phyloP scores from a whole-genome alignment of 169 alveolate species.

The Plasmodium vinckei region DNA sequence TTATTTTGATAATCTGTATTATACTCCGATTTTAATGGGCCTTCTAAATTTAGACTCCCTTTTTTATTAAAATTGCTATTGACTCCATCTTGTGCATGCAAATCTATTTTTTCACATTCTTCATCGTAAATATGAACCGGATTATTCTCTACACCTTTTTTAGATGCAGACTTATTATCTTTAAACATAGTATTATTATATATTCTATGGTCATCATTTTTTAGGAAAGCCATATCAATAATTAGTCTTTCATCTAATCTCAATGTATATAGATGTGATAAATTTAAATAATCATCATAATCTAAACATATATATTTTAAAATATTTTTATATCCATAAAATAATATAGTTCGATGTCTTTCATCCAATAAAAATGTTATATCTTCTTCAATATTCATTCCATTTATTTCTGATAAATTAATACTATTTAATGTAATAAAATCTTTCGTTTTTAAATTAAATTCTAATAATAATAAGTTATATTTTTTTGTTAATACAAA shows the following conservation, averaged over 20 bases:
- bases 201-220: background rate
- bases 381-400: constrained; percentile 40
- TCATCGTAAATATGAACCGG: background rate
- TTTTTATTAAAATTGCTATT: background rate
- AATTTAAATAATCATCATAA: constrained; percentile 45
- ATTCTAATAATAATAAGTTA: constrained; percentile 33
- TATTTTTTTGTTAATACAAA: constrained; percentile 58
- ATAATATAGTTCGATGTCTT: constrained; percentile 50
- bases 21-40: background rate
- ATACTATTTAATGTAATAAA: constrained; percentile 41
- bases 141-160: background rate
- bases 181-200: background rate
- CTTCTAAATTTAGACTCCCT: background rate
- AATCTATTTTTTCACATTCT: background rate
- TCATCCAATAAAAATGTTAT: constrained; percentile 56
- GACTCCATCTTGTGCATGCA: background rate
- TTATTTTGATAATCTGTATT: background rate
- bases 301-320: constrained; percentile 59
- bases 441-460: constrained; percentile 33
- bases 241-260: constrained; percentile 60
- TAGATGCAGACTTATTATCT: background rate
- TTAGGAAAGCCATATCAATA: constrained; percentile 37
- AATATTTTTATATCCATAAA: constrained; percentile 61
- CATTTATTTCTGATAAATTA: constrained; percentile 42
- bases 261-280: constrained; percentile 29